Base-by-base conservation (phyloP, 331 rosid genomes). In the Pyracantha coccinea region DNA sequence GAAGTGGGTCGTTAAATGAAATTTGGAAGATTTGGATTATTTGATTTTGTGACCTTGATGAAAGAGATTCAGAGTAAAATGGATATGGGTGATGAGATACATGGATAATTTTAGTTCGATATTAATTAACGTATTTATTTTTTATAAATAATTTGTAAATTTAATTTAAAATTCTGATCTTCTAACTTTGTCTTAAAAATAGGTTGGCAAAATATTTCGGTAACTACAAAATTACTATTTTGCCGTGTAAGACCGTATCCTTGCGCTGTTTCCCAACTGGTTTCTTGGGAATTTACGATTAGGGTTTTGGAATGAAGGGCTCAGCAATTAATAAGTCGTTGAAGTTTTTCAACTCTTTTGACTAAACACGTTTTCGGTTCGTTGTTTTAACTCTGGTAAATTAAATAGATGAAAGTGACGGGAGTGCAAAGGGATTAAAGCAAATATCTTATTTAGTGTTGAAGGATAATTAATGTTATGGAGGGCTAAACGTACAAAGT, bases 1-100 rank as follows among this genome's bases (percentile, higher is more conserved):
- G 0, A 8, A 33, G 0, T 33, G 3, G 10, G 3, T 2, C 10
- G 0, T 33, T 33, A 0, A 0, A 33, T 33, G 0, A 33, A 8
- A 33, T 33, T 33, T 33, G 2, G 0, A 33, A 33, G 1, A 3
- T 8, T 0, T 0, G 10, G 0, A 33, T 7, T 0, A 8, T 3
- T 2, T 33, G 38, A 33, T 33, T 0, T 0, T 0, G 3, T 33
- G 1, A 1, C 0, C 2, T 33, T 33, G 10, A 0, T 33, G 10
- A 0, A 33, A 33, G 10, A 33, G 4, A 29, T 29, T 0, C 32
- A 3, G 32, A 29, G 32, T 29, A 4, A 31, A 31, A 31, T 35
- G 44, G 44, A 35, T 35, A 35, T 0, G 12, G 12, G 1, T 8
- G 44, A 3, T 35, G 12, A 35, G 13, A 35, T 8, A 35, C 3